Evolutionary conservation across 306 rosid genomes (phyloP).

Genomic region (Quercus cerris): DNA sequence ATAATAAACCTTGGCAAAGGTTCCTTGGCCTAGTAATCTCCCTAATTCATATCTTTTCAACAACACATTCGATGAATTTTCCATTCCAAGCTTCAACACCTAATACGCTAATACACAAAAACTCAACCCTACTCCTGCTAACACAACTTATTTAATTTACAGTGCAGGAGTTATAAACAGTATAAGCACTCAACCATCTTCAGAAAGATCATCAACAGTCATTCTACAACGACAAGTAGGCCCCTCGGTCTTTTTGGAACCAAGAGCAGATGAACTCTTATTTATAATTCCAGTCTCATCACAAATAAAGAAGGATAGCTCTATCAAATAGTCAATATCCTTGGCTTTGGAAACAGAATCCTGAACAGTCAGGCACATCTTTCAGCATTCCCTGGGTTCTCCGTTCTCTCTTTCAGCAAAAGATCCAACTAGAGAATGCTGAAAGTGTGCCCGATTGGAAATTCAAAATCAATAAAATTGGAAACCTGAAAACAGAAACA

Average conservation of each 20-base stretch:
- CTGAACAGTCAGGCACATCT: slow-evolving; percentile 44
- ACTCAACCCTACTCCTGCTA: slow-evolving; percentile 16
- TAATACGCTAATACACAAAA: slow-evolving; percentile 17
- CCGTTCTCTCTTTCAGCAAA: slow-evolving; percentile 14
- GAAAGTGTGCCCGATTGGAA: slow-evolving; percentile 8
- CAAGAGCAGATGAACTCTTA: slow-evolving; percentile 20
- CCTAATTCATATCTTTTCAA: slow-evolving; percentile 75
- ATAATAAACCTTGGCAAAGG: slow-evolving; percentile 82
- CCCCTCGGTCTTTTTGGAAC: slow-evolving; percentile 40
- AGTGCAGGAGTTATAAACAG: slow-evolving; percentile 7
- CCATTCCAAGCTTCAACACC: slow-evolving; percentile 44
- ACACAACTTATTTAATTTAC: slow-evolving; percentile 21
- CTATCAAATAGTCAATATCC: slow-evolving; percentile 33
- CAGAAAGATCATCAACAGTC: slow-evolving; percentile 45
- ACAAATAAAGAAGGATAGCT: slow-evolving; percentile 26
- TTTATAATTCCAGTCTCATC: slow-evolving; percentile 18
- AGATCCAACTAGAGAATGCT: slow-evolving; percentile 13
- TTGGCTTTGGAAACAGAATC: slow-evolving; percentile 27
- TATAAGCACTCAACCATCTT: slow-evolving; percentile 58
- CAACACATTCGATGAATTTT: slow-evolving; percentile 44
- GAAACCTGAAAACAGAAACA: slow-evolving; percentile 21
- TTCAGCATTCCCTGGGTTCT: slow-evolving; percentile 60
- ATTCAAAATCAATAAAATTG: neutral
- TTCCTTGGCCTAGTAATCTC: slow-evolving; percentile 77
- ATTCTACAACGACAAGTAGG: slow-evolving; percentile 24